Evolutionary conservation across 2,329 filamentous ascomycete species (phyloP).

Genomic region (Penicillium sp.): DNA sequence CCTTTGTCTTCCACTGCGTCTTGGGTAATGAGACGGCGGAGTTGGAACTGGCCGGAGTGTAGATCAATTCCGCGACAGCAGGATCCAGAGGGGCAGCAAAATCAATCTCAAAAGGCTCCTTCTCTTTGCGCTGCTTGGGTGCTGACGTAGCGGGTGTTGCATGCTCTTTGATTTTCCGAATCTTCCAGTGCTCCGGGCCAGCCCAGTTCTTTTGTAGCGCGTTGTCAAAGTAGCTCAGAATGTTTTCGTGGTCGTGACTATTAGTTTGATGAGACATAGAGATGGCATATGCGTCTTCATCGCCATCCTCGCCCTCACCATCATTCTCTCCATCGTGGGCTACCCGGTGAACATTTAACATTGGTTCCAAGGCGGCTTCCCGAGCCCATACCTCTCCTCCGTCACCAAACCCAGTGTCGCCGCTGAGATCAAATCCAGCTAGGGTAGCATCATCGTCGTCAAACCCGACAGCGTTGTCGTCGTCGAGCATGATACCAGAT

Average conservation of each 20-base stretch:
- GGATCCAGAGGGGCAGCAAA: slow-evolving; percentile 75
- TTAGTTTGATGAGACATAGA: slow-evolving; percentile 71
- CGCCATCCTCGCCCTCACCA: slow-evolving; percentile 60
- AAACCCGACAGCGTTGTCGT: slow-evolving; percentile 79
- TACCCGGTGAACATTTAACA: slow-evolving; percentile 71
- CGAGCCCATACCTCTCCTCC: slow-evolving; percentile 94
- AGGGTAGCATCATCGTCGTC: slow-evolving; percentile 73
- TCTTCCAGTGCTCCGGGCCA: slow-evolving; percentile 98
- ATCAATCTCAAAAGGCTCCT: slow-evolving; percentile 93
- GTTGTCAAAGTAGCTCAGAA: slow-evolving; percentile 97
- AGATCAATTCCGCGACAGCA: slow-evolving; percentile 71
- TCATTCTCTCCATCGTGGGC: slow-evolving; percentile 53
- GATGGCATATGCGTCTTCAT: slow-evolving; percentile 72
- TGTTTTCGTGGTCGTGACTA: slow-evolving; percentile 79
- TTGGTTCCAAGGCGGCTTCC: slow-evolving; percentile 81
- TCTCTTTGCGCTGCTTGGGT: slow-evolving; percentile 77
- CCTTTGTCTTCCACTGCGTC: slow-evolving; percentile 93
- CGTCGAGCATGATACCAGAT: slow-evolving; percentile 81
- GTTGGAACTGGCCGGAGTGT: slow-evolving; percentile 77
- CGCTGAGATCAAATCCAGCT: slow-evolving; percentile 67
- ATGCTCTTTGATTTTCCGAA: slow-evolving; percentile 84
- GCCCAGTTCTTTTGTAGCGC: slow-evolving; percentile 96
- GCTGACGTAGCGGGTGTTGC: slow-evolving; percentile 52
- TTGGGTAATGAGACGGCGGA: slow-evolving; percentile 82
- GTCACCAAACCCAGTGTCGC: slow-evolving; percentile 84